A percentile compares a stretch with the other conserved stretches of the same genome.
Conservation (phyloP, 805 yeast genomes). For the Torulaspora microellipsoides region DNA sequence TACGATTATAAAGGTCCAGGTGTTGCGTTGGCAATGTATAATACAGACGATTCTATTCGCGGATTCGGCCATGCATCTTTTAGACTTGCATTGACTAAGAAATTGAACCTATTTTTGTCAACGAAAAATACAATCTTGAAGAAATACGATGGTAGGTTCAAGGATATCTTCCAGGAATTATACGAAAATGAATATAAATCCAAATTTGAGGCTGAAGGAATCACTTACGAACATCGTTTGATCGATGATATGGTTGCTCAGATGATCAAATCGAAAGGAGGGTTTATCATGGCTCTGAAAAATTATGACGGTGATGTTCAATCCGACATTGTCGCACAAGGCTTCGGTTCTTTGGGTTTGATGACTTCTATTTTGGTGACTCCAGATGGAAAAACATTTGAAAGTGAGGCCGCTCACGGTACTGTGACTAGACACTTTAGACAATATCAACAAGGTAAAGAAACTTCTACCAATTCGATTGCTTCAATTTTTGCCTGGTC, state of each 20-base stretch:
- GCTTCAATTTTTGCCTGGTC: slow-evolving; percentile 86
- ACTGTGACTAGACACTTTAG: slow-evolving; percentile 84
- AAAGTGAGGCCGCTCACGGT: slow-evolving; percentile 84
- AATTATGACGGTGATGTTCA: slow-evolving; percentile 86
- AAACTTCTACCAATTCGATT: slow-evolving; percentile 79
- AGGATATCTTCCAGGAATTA: slow-evolving; percentile 69
- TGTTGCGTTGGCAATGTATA: slow-evolving; percentile 79
- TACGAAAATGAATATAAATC: slow-evolving; percentile 54
- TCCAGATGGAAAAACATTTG: slow-evolving; percentile 83
- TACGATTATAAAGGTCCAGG: slow-evolving; percentile 57
- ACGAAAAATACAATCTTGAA: slow-evolving; percentile 80
- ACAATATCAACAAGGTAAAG: slow-evolving; percentile 76
- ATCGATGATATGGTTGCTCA: slow-evolving; percentile 89
- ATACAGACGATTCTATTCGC: slow-evolving; percentile 69
- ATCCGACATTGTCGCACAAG: slow-evolving; percentile 82
- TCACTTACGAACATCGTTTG: slow-evolving; percentile 74
- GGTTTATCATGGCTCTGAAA: slow-evolving; percentile 74
- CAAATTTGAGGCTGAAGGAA: slow-evolving; percentile 54
- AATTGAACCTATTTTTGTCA: slow-evolving; percentile 60
- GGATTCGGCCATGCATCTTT: slow-evolving; percentile 81
- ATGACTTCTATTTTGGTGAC: slow-evolving; percentile 82
- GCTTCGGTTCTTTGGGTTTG: slow-evolving; percentile 77
- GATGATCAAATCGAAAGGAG: slow-evolving; percentile 82
- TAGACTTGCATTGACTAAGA: slow-evolving; percentile 62
- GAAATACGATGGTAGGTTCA: slow-evolving; percentile 78